Conservation (phyloP, 768 basidiomycete species). For the Suillus weaverae region DNA sequence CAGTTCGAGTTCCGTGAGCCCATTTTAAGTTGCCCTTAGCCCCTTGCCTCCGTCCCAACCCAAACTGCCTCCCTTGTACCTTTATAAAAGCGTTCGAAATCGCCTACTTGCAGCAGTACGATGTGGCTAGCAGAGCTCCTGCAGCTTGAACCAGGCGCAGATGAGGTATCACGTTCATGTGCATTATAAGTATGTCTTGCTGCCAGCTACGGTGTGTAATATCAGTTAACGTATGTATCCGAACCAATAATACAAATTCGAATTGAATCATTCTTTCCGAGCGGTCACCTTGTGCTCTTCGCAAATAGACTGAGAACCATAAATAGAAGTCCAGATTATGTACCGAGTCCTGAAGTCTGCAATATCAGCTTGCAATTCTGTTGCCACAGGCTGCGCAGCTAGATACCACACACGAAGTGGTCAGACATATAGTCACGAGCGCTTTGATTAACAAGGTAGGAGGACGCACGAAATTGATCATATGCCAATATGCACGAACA, state of each 20-base stretch:
- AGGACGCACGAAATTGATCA: background rate
- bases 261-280: background rate
- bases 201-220: background rate
- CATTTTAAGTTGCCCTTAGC: slow-evolving; percentile 13
- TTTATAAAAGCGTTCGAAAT: no score
- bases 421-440: background rate
- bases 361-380: background rate
- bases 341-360: background rate
- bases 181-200: no score
- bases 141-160: no score
- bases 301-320: background rate
- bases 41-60: slow-evolving; percentile 41
- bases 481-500: slow-evolving; percentile 11
- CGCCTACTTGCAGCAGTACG: no score
- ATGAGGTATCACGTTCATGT: no score
- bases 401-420: background rate
- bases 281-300: no score
- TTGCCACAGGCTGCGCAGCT: background rate
- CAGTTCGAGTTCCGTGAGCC: slow-evolving; percentile 34
- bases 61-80: slow-evolving; percentile 5
- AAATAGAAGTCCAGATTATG: background rate
- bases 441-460: background rate
- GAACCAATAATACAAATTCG: background rate
- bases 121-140: no score
- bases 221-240: background rate